A percentile compares a stretch with the other conserved stretches of the same genome.
Conservation (phyloP, 345 rosid species). For the rapeseed (Brassica napus) region DNA sequence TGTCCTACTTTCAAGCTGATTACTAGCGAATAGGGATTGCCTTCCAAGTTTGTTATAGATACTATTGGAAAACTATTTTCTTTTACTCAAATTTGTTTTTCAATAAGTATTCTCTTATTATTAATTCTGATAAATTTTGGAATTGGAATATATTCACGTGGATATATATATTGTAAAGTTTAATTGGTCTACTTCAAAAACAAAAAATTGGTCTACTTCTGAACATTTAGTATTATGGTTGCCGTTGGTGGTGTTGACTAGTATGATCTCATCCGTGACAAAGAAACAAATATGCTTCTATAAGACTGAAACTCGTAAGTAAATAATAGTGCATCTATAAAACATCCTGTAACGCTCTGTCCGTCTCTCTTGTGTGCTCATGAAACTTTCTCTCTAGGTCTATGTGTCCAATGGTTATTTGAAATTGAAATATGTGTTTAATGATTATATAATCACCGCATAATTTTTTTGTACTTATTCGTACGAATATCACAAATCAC, state of each 20-base stretch:
- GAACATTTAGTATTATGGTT: neutral
- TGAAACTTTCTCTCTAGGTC: neutral
- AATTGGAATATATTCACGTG: neutral
- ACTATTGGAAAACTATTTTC: neutral
- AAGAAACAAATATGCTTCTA: neutral
- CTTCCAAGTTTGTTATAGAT: constrained; percentile 30
- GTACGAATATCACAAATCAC: too few species aligned
- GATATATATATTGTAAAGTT: constrained; percentile 44
- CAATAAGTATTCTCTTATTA: neutral
- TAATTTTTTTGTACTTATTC: too few species aligned
- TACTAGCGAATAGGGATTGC: constrained; percentile 32
- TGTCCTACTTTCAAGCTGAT: constrained; percentile 24
- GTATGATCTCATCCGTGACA: neutral
- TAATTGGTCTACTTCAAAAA: neutral
- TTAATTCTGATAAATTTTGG: neutral
- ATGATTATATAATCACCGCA: too few species aligned
- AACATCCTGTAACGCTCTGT: neutral
- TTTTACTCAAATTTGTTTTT: neutral
- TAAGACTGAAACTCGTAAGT: neutral
- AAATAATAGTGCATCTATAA: neutral
- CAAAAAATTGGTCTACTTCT: neutral
- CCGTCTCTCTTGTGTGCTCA: neutral
- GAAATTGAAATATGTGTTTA: too few species aligned
- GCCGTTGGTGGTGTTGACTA: neutral
- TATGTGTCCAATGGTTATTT: too few species aligned